A percentile compares a stretch with the other conserved stretches of the same genome.
Evolutionary conservation across 768 basidiomycete genomes (phyloP).

Genomic region (Rhodotorula kratochvilovae): DNA sequence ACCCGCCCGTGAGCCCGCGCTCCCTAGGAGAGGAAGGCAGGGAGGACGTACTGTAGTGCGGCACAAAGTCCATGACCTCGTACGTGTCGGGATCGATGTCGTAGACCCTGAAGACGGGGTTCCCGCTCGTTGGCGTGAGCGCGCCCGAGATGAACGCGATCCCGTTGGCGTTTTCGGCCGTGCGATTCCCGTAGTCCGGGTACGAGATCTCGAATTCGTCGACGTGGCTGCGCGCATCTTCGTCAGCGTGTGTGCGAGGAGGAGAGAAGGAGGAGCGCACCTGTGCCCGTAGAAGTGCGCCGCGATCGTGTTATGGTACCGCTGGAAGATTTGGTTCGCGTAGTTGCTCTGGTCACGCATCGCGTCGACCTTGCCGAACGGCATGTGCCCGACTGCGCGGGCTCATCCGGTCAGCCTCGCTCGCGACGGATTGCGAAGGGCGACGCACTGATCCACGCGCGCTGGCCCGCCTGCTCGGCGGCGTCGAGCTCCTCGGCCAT

Average conservation of each 20-base stretch:
- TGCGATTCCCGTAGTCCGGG: slow-evolving; percentile 55
- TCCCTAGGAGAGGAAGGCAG: neutral
- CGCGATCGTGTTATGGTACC: slow-evolving; percentile 61
- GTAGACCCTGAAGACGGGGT: slow-evolving; percentile 61
- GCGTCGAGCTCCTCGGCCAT: slow-evolving; percentile 56
- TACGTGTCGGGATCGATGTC: slow-evolving; percentile 65
- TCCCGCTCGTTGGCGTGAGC: slow-evolving; percentile 55
- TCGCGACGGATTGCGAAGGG: neutral
- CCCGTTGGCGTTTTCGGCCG: slow-evolving; percentile 53
- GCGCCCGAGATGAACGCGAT: slow-evolving; percentile 58
- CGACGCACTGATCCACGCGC: slow-evolving; percentile 56
- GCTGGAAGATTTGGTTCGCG: slow-evolving; percentile 60
- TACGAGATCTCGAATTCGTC: slow-evolving; percentile 63
- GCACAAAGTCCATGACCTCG: slow-evolving; percentile 58
- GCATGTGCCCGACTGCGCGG: slow-evolving; percentile 40
- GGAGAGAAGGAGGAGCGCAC: neutral
- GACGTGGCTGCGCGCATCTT: slow-evolving; percentile 4
- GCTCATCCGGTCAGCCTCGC: neutral
- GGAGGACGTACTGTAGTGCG: slow-evolving; percentile 53
- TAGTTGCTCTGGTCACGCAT: slow-evolving; percentile 56
- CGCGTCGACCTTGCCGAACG: slow-evolving; percentile 37
- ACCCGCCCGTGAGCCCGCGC: slow-evolving; percentile 25
- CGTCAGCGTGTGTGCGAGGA: neutral
- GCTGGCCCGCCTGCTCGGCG: slow-evolving; percentile 60
- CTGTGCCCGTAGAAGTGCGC: slow-evolving; percentile 63